These are phyloP conservation scores for Kitagawia praeruptora DNA, from an alignment of 129 eudicot species.

Conservation along the genomic window DNA sequence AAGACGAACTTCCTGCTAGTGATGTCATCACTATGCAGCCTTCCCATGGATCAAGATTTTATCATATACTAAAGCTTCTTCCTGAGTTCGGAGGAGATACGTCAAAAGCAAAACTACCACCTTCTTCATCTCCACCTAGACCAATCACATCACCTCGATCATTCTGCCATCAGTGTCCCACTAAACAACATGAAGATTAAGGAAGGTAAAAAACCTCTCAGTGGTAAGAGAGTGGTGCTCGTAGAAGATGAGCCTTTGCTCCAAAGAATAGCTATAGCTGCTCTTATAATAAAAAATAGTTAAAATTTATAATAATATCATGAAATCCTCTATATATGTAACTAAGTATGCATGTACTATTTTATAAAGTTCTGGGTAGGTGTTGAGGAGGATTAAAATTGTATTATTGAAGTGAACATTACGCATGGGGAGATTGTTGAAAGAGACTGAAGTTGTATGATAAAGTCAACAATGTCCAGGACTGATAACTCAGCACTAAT, in stretches of 20 bases:
- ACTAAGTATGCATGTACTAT: too few relatives aligned
- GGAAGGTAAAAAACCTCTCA: constrained; percentile 19
- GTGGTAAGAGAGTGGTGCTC: constrained; percentile 35
- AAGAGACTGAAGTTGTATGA: too few relatives aligned
- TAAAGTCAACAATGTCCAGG: too few relatives aligned
- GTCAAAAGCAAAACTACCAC: background rate
- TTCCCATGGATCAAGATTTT: background rate
- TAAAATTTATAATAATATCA: too few relatives aligned
- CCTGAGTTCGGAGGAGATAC: background rate
- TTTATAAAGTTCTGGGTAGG: too few relatives aligned
- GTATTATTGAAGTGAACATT: too few relatives aligned
- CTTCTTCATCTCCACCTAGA: background rate
- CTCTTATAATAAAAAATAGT: too few relatives aligned
- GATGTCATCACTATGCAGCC: constrained; percentile 52
- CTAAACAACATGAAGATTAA: background rate
- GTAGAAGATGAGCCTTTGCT: constrained; percentile 35
- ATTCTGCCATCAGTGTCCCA: background rate
- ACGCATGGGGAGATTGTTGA: too few relatives aligned
- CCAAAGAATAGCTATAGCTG: constrained; percentile 9
- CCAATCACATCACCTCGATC: background rate
- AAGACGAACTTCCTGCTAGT: constrained; percentile 36
- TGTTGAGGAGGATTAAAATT: too few relatives aligned
- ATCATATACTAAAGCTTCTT: constrained; percentile 19
- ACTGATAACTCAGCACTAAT: too few relatives aligned
- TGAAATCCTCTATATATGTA: too few relatives aligned